phyloP scores from a whole-genome alignment of 192 early-diverging fungal genomes.

The Martensiomyces pterosporus region DNA sequence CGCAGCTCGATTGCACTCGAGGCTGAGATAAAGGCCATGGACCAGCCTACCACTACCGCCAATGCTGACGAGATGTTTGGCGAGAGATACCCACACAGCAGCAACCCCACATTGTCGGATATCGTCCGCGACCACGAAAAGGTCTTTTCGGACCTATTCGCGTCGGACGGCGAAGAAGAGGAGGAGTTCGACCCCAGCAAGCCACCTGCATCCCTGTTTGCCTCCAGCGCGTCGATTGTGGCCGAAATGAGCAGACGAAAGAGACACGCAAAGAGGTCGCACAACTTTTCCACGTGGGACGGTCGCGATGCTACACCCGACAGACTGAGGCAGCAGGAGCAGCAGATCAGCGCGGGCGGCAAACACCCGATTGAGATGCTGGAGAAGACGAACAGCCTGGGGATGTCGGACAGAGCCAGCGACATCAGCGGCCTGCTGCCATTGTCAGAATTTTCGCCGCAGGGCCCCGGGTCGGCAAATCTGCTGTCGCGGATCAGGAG shows the following conservation, averaged over 20 bases:
- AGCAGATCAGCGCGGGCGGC: constrained; percentile 3
- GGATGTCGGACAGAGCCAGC: constrained; percentile 16
- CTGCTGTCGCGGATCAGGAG: too few species aligned
- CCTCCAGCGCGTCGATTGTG: constrained; percentile 39
- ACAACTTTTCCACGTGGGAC: constrained; percentile 35
- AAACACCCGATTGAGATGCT: constrained; percentile 34
- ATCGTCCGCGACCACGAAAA: constrained; percentile 42
- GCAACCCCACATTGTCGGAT: constrained; percentile 25
- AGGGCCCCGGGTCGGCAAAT: too few species aligned
- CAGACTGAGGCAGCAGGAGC: constrained; percentile 31
- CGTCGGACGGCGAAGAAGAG: constrained; percentile 3
- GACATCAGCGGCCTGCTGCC: constrained; percentile 42
- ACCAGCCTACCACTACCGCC: too few species aligned
- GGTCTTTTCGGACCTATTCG: constrained; percentile 30
- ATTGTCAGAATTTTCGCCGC: constrained; percentile 12
- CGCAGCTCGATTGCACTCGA: too few species aligned
- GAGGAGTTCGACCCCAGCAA: constrained; percentile 6
- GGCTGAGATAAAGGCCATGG: too few species aligned
- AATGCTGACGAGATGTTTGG: constrained; percentile 32
- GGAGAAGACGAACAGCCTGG: constrained; percentile 39
- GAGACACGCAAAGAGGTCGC: too few species aligned
- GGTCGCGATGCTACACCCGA: constrained; percentile 38
- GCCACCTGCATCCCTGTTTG: constrained; percentile 42
- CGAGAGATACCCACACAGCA: constrained; percentile 10
- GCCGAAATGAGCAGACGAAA: constrained; percentile 24